Evolutionary conservation across 2,329 filamentous ascomycete species (phyloP).

Genomic region (Nothophoma quercina): DNA sequence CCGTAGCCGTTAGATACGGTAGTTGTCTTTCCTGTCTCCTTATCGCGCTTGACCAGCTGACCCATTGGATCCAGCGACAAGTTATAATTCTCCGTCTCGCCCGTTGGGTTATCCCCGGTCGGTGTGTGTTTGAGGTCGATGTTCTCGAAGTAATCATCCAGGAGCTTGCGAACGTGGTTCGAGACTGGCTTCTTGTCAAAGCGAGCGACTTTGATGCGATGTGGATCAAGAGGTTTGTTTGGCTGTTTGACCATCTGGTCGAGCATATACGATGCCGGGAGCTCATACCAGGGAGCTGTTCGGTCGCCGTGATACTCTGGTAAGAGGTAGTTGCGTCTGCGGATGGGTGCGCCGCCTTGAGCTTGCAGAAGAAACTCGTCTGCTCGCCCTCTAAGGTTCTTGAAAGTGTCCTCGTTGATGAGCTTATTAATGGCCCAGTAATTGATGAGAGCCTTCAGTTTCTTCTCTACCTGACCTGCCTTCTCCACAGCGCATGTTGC

Average conservation of each 20-base stretch:
- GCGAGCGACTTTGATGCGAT: constrained; percentile 69
- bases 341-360: constrained; percentile 47
- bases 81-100: constrained; percentile 55
- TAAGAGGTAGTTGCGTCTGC: constrained; percentile 70
- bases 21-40: constrained; percentile 69
- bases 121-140: constrained; percentile 59
- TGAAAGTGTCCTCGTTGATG: constrained; percentile 62
- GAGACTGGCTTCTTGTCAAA: constrained; percentile 71
- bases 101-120: constrained; percentile 49
- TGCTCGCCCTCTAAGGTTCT: constrained; percentile 67
- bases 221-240: constrained; percentile 74
- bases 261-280: constrained; percentile 82
- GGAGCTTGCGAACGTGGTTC: constrained; percentile 72
- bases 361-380: constrained; percentile 52
- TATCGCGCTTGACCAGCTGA: constrained; percentile 70
- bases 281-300: constrained; percentile 77
- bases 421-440: constrained; percentile 76
- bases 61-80: constrained; percentile 72
- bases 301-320: constrained; percentile 80
- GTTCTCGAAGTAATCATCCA: constrained; percentile 72
- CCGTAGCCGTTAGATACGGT: constrained; percentile 83
- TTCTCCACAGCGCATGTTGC: constrained; percentile 63
- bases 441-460: constrained; percentile 65
- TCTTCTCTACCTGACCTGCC: constrained; percentile 70
- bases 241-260: constrained; percentile 81